A percentile compares a stretch with the other conserved stretches of the same genome.
Evolutionary conservation across 2,329 filamentous ascomycete species (phyloP).

Genomic region (Pezicula radicicola): DNA sequence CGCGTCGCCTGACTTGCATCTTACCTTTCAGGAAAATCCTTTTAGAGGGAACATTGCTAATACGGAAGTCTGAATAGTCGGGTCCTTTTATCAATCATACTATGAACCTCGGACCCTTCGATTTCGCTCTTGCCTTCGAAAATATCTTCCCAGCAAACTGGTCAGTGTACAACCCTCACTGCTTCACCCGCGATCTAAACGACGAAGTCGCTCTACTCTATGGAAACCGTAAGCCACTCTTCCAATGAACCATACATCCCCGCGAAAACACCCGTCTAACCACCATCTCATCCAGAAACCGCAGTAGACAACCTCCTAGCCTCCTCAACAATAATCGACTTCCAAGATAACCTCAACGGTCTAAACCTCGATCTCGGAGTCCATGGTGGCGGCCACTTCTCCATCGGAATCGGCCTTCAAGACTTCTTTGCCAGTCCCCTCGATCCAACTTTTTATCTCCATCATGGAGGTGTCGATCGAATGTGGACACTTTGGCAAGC

Average conservation of each 20-base stretch:
- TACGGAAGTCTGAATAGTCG: background rate
- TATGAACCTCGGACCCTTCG: background rate
- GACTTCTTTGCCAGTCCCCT: background rate
- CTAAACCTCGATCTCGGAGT: background rate
- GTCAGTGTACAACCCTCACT: background rate
- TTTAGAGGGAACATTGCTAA: too few species aligned
- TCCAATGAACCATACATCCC: too few species aligned
- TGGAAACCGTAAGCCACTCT: background rate
- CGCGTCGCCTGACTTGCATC: too few species aligned
- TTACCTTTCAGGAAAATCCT: too few species aligned
- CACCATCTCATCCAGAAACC: background rate
- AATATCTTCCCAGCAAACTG: background rate
- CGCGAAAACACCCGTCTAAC: too few species aligned
- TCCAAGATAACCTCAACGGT: background rate
- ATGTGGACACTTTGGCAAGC: slow-evolving; percentile 28
- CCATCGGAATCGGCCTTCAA: background rate
- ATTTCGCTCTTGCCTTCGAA: background rate
- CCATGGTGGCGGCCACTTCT: background rate
- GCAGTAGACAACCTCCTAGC: background rate
- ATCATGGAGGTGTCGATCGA: slow-evolving; percentile 15
- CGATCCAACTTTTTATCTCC: slow-evolving; percentile 27
- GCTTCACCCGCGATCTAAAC: background rate
- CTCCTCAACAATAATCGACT: background rate
- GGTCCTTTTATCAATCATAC: background rate
- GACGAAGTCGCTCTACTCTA: background rate